phyloP scores from a whole-genome alignment of 2,329 filamentous ascomycete species.

The Aspergillus brasiliensis region DNA sequence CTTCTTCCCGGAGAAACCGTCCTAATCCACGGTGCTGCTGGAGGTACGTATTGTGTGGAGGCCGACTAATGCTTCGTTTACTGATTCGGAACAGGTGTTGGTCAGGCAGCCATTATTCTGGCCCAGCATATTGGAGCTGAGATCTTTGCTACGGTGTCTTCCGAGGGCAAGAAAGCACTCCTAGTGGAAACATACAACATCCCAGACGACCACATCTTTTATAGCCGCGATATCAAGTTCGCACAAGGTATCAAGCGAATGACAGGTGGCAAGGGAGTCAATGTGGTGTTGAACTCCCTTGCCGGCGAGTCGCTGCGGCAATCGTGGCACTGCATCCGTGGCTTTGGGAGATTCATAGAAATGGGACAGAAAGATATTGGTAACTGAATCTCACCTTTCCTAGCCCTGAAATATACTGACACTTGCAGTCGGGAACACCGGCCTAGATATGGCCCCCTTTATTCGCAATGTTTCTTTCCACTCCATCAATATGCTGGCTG shows the following conservation, averaged over 20 bases:
- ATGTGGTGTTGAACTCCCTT: not conserved
- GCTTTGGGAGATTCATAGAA: not conserved
- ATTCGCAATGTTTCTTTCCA: not conserved
- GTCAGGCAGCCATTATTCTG: not conserved
- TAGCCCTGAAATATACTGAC: not conserved
- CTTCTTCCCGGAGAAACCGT: not conserved
- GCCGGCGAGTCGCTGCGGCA: not conserved
- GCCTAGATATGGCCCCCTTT: not conserved
- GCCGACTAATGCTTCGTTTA: not conserved
- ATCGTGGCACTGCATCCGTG: not conserved
- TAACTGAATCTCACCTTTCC: not conserved
- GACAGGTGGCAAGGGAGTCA: not conserved
- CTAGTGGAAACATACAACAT: not conserved
- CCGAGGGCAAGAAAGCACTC: not conserved
- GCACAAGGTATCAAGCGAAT: not conserved
- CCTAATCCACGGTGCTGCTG: not conserved
- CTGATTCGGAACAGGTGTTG: not conserved
- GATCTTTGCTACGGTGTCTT: not conserved
- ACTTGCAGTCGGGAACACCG: not conserved
- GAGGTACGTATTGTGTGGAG: not conserved
- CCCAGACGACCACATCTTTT: not conserved
- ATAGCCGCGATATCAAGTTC: not conserved
- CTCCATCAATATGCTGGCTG: not conserved
- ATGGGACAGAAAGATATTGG: not conserved
- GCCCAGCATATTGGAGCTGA: constrained; percentile 1